A percentile compares a stretch with the other conserved stretches of the same genome.
These are phyloP conservation scores for Ormosia semicastrata DNA, from an alignment of 306 rosid species.

Conservation along the genomic window DNA sequence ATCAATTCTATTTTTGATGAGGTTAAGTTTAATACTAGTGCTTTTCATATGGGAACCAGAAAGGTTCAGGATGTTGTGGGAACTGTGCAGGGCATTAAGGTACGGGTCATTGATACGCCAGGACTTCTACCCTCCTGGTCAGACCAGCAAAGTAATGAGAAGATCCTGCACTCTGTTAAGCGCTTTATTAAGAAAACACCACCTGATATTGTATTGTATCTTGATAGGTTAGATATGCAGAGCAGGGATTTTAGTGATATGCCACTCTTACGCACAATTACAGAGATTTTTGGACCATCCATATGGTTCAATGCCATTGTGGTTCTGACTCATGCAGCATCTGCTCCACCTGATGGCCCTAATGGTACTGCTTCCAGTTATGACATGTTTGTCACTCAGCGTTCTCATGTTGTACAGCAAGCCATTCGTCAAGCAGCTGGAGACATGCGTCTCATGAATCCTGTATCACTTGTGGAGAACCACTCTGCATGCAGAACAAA, in stretches of 20 bases:
- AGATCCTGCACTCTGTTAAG: conserved; percentile 80
- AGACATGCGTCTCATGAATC: conserved; percentile 98
- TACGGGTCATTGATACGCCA: conserved; percentile 92
- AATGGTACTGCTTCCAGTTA: conserved; percentile 90
- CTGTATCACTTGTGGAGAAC: conserved; percentile 93
- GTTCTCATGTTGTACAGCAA: conserved; percentile 97
- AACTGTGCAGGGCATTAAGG: conserved; percentile 92
- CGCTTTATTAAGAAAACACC: conserved; percentile 84
- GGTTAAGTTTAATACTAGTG: conserved; percentile 83
- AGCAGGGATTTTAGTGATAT: conserved; percentile 92
- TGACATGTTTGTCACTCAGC: conserved; percentile 95
- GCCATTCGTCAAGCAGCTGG: conserved; percentile 99
- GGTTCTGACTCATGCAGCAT: conserved; percentile 95
- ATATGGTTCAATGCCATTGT: conserved; percentile 99
- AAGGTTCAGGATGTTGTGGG: conserved; percentile 98
- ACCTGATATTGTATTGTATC: conserved; percentile 93
- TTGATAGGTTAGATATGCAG: conserved; percentile 95
- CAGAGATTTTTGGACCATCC: conserved; percentile 87
- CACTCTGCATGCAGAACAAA: conserved; percentile 95
- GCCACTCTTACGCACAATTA: conserved; percentile 91
- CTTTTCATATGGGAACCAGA: conserved; percentile 85
- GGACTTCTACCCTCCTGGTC: conserved; percentile 92
- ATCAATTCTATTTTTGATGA: conserved; percentile 97
- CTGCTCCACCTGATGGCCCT: conserved; percentile 98
- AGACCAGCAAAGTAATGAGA: conserved; percentile 87